Evolutionary conservation across 2,329 filamentous ascomycete species (phyloP).

Genomic region (Alternaria panax): DNA sequence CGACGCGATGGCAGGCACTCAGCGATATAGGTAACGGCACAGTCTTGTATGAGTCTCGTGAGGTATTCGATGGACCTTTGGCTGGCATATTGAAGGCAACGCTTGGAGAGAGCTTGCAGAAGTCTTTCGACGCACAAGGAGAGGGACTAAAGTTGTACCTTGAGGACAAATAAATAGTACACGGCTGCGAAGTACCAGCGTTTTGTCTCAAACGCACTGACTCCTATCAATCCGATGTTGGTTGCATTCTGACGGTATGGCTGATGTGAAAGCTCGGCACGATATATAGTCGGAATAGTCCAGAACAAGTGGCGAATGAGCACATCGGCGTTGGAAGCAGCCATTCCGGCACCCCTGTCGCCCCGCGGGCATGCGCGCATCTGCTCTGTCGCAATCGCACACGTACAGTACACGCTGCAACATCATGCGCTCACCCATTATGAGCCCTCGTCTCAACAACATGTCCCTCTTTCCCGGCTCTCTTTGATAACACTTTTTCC

Average conservation of each 20-base stretch:
- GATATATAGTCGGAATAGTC: background rate
- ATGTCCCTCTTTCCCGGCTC: background rate
- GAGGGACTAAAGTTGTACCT: slow-evolving; percentile 35
- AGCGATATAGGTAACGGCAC: slow-evolving; percentile 32
- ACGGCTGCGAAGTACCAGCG: background rate
- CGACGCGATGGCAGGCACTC: slow-evolving; percentile 41
- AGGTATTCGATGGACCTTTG: slow-evolving; percentile 34
- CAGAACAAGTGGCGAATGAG: background rate
- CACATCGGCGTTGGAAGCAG: background rate
- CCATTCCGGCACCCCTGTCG: slow-evolving; percentile 11
- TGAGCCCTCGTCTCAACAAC: slow-evolving; percentile 18
- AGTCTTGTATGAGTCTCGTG: slow-evolving; percentile 42
- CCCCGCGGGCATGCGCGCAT: slow-evolving; percentile 7
- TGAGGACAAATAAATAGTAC: background rate
- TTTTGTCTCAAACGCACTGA: background rate
- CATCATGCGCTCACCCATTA: slow-evolving; percentile 25
- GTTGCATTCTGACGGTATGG: background rate
- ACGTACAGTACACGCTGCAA: slow-evolving; percentile 19
- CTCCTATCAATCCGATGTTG: background rate
- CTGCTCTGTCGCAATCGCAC: slow-evolving; percentile 17
- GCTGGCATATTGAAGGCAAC: slow-evolving; percentile 23
- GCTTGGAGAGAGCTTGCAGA: slow-evolving; percentile 28
- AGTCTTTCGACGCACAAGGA: slow-evolving; percentile 39
- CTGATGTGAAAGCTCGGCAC: background rate
- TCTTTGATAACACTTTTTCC: slow-evolving; percentile 2